phyloP scores from a whole-genome alignment of 2,329 filamentous ascomycete species.

The Epichloe coenophiala region DNA sequence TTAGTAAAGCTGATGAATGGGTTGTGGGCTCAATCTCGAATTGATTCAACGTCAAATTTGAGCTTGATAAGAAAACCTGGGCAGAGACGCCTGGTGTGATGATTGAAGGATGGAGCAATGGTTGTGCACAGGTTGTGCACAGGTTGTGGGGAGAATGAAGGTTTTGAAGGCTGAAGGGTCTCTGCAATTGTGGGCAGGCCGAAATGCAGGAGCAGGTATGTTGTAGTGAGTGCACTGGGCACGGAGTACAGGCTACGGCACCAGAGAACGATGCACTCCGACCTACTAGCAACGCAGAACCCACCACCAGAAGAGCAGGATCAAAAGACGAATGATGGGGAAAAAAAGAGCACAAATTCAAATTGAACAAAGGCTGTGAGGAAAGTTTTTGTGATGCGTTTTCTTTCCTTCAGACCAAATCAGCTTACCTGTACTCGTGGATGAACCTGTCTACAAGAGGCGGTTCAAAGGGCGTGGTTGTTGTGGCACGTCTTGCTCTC shows the following conservation, averaged over 20 bases:
- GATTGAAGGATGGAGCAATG: not conserved
- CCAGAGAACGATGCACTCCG: not conserved
- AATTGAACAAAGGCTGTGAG: no score
- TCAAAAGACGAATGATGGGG: no score
- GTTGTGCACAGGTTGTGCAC: no score
- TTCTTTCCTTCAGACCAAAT: not conserved
- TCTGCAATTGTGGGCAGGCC: not conserved
- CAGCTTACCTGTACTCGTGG: not conserved
- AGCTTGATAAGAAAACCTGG: not conserved
- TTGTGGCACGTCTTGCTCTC: not conserved
- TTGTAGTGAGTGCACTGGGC: not conserved
- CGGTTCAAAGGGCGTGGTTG: not conserved
- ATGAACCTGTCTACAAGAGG: not conserved
- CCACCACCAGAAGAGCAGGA: not conserved
- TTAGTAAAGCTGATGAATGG: not conserved
- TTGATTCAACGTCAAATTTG: not conserved
- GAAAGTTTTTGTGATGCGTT: not conserved
- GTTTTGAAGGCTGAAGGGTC: slow-evolving; percentile 1
- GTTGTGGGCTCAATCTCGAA: not conserved
- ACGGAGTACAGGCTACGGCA: not conserved
- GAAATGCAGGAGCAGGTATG: not conserved
- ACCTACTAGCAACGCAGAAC: not conserved
- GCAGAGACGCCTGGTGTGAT: not conserved
- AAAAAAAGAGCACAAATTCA: no score
- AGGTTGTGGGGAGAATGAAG: not conserved